These are phyloP conservation scores for Fusarium nematophilum DNA, from an alignment of 2,329 filamentous ascomycete genomes.

Conservation along the genomic window DNA sequence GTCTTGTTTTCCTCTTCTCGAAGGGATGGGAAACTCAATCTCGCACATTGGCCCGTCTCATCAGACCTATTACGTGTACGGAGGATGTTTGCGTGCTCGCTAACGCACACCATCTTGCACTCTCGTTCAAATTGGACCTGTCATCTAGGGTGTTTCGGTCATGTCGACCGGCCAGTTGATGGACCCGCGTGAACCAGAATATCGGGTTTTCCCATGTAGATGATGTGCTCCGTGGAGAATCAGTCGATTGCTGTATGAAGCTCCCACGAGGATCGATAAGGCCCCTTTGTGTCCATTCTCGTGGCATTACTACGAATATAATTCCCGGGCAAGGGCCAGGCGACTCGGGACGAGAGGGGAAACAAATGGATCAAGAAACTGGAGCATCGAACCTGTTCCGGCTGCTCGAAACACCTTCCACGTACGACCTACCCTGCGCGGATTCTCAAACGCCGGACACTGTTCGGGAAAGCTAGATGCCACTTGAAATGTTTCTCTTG, in stretches of 20 bases:
- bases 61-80: neutral
- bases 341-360: no score
- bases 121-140: conserved; percentile 2
- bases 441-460: neutral
- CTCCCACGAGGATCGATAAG: no score
- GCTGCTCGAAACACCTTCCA: neutral
- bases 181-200: conserved; percentile 6
- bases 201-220: conserved; percentile 1
- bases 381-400: no score
- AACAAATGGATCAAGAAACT: no score
- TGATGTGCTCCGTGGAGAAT: no score
- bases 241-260: no score
- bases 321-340: no score
- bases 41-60: neutral
- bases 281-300: no score
- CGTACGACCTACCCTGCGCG: neutral
- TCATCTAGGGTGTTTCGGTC: conserved; percentile 1
- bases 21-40: conserved; percentile 5
- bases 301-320: no score
- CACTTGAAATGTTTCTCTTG: neutral
- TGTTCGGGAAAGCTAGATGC: neutral
- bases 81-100: neutral
- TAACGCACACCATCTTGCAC: conserved; percentile 3
- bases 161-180: conserved; percentile 1
- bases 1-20: conserved; percentile 7